phyloP scores from a whole-genome alignment of 2,329 filamentous ascomycete species.

The Cadophora gregata region DNA sequence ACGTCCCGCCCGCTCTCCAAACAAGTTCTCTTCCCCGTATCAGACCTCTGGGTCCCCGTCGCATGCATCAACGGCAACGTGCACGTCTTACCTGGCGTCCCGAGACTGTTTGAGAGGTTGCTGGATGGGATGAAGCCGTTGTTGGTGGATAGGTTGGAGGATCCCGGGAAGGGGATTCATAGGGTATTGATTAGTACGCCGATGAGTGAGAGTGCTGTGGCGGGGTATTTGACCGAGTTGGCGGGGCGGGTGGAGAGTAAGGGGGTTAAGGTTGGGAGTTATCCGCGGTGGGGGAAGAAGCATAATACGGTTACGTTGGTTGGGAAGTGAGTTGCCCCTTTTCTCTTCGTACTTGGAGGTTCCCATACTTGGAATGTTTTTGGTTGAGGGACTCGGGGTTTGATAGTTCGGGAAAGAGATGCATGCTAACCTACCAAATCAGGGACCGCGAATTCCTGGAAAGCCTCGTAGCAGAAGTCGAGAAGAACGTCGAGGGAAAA shows the following conservation, averaged over 20 bases:
- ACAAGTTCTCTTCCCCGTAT: slow-evolving; percentile 79
- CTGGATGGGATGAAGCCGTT: slow-evolving; percentile 77
- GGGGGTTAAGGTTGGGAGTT: slow-evolving; percentile 93
- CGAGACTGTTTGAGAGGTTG: slow-evolving; percentile 78
- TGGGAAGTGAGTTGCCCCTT: slow-evolving; percentile 53
- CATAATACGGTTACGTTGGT: slow-evolving; percentile 92
- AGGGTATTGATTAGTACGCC: slow-evolving; percentile 88
- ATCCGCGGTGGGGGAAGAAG: slow-evolving; percentile 89
- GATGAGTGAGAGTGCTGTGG: slow-evolving; percentile 83
- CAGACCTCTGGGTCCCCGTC: slow-evolving; percentile 91
- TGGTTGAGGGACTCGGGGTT: background rate
- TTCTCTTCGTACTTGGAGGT: background rate
- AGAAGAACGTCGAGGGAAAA: slow-evolving; percentile 75
- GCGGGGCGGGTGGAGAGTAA: slow-evolving; percentile 73
- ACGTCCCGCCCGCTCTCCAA: slow-evolving; percentile 65
- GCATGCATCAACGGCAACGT: slow-evolving; percentile 90
- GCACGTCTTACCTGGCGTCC: slow-evolving; percentile 91
- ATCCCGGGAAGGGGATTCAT: slow-evolving; percentile 80
- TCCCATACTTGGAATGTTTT: background rate
- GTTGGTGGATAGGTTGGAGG: slow-evolving; percentile 71
- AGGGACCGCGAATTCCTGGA: slow-evolving; percentile 80
- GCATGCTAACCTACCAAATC: background rate
- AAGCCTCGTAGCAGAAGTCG: slow-evolving; percentile 77
- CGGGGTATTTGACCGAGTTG: slow-evolving; percentile 80
- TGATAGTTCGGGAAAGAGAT: background rate